Evolutionary conservation across 192 early-diverging fungal genomes (phyloP).

Genomic region (Coemansia sp.): DNA sequence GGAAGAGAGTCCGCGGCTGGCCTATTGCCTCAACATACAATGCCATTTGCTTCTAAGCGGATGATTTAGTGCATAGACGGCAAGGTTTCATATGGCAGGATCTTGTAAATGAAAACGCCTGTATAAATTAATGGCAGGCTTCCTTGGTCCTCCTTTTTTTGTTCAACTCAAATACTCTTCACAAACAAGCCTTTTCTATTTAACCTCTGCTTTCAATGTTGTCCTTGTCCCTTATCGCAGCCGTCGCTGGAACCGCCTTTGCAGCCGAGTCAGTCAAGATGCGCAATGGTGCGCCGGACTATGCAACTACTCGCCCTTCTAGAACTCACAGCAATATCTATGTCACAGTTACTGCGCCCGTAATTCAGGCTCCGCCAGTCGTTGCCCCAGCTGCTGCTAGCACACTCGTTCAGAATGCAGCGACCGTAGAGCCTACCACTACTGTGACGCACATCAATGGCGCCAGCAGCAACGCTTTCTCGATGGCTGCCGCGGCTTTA

Average conservation of each 20-base stretch:
- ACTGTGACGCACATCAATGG: slow-evolving; percentile 35
- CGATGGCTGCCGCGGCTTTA: slow-evolving; percentile 38
- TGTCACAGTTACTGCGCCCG: slow-evolving; percentile 40
- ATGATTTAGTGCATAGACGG: background rate
- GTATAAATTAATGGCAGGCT: background rate
- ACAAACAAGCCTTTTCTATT: background rate
- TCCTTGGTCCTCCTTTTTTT: background rate
- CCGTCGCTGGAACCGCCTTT: background rate
- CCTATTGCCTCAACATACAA: background rate
- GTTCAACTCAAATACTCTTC: background rate
- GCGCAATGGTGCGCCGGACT: slow-evolving; percentile 4
- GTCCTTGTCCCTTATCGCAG: background rate
- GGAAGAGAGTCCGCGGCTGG: background rate
- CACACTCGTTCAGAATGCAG: slow-evolving; percentile 46
- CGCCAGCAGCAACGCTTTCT: slow-evolving; percentile 17
- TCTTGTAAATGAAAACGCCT: background rate
- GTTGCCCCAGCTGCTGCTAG: slow-evolving; percentile 12
- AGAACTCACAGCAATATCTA: slow-evolving; percentile 22
- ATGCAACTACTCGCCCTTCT: background rate
- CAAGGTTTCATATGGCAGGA: slow-evolving; percentile 1
- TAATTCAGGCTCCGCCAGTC: slow-evolving; percentile 25
- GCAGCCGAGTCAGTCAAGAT: slow-evolving; percentile 13
- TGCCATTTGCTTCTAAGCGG: background rate
- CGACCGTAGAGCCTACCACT: slow-evolving; percentile 22
- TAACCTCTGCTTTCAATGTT: background rate